Evolutionary conservation across 139 green algal species (phyloP), one percentile per base, ranked within the genome.

Genomic region (Medakamo hakoo): DNA sequence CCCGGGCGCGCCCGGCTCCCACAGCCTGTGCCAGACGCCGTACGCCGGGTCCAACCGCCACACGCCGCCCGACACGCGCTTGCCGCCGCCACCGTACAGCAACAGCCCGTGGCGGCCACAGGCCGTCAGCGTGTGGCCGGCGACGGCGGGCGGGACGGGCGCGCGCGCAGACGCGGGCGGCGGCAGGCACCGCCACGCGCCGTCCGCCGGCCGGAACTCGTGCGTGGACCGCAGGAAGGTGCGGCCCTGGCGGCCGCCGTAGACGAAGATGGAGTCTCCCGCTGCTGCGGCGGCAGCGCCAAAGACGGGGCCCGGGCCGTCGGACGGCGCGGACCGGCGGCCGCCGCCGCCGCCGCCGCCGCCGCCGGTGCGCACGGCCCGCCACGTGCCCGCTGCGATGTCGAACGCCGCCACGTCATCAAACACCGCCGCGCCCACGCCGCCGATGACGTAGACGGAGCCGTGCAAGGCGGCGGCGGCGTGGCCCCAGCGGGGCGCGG

Each of bases 71-170:
- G 9, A 21, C 40, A 52, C 40, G 9, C 40, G 69, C 63, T 65
- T 66, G 20, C 63, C 63, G 30, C 59, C 30, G 40, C 68, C 68
- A 5, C 68, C 68, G 60, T 70, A 74, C 27, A 49, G 40, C 19
- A 64, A 29, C n/a, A 69, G 48, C 25, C 68, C 68, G 26, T 69
- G 58, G 59, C 63, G 58, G 16, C 63, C 68, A 14, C 49, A 63
- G 20, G 30, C 59, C 9, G 63, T 74, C 25, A 74, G 24, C 1
- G 63, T 70, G n/a, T 63, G 58, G 1, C 27, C 49, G 18, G 52
- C 30, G 3, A 63, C 28, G 14, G 57, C 68, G 26, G 68, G 63
- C 5, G 68, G 63, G 3, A 14, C 55, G 5, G 23, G 63, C 16
- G 49, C 31, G 49, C 26, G 27, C 16, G 40, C 40, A 52, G 9